Base-by-base conservation (phyloP, 2,329 filamentous ascomycete species). In the Botrytis hyacinthi region DNA sequence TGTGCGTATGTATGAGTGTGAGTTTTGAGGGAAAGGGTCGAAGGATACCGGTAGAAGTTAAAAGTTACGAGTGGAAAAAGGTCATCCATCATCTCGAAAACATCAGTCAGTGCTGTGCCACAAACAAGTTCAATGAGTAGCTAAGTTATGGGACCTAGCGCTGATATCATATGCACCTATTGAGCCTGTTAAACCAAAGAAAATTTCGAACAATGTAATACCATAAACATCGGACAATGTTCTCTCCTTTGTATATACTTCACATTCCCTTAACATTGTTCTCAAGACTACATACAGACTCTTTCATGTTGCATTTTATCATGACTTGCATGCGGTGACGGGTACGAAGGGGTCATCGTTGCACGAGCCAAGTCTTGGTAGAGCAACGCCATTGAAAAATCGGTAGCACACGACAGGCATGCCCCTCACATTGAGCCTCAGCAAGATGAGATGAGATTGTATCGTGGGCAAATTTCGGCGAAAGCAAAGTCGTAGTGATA, bases 341-440 rank as follows among this genome's bases (percentile, higher is more conserved):
- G 40, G 42, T 46, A 46, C 22, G 40, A 46, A 65, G 62, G 42
- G 62, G 42, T 46, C 20, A 46, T 46, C 62, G 18, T 65, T 65
- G 42, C 62, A 65, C 40, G 7, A 65, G n/a, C 62, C 62, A 66
- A 26, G 62, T 66, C 62, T 48, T 35, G 42, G 62, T 35, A 48
- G 42, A n/a, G 29, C 29, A 14, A 26, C 5, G 62, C 42, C 22
- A 8, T n/a, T 18, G 60, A 42, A n/a, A 62, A 62, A 62, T 62
- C 12, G 7, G 37, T 42, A 32, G 51, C 51, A n/a, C 37, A 29
- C 62, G n/a, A 46, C 29, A 29, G 44, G 42, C 42, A 35, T 46
- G 18, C 62, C 42, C 42, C 42, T 65, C 62, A 46, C 26, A 35
- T 48, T 35, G 62, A 65, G 62, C n/a, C 26, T 63, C 42, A 48